Evolutionary conservation across 495 filamentous ascomycete genomes (phyloP).

Genomic region (Hypoxylon fuscum): DNA sequence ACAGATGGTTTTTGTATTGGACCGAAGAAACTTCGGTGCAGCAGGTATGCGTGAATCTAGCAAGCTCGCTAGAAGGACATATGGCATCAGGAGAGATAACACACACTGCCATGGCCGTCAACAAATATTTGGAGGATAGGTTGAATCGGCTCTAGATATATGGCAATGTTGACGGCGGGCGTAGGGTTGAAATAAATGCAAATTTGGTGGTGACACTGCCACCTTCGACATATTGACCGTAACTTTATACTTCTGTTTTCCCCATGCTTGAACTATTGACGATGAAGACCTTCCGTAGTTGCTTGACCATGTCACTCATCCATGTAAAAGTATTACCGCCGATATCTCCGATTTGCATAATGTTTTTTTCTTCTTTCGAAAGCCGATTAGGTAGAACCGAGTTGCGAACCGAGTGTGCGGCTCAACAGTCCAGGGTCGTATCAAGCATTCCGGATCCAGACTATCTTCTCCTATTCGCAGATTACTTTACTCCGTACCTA

Average conservation of each 20-base stretch:
- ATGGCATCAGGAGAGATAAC: not conserved
- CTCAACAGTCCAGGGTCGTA: conserved; percentile 32
- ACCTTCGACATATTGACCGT: too few species aligned
- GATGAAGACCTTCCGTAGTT: too few species aligned
- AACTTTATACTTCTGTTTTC: too few species aligned
- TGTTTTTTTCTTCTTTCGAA: not conserved
- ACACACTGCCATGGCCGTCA: not conserved
- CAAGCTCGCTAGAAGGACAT: not conserved
- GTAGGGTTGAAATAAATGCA: too few species aligned
- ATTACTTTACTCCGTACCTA: not conserved
- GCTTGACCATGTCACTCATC: not conserved
- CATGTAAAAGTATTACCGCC: conserved; percentile 1
- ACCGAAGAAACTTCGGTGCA: not conserved
- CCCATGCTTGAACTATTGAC: not conserved
- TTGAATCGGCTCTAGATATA: not conserved
- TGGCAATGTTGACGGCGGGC: too few species aligned
- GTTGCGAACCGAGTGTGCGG: conserved; percentile 23
- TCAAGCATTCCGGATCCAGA: conserved; percentile 10
- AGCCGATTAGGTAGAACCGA: not conserved
- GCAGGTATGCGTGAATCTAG: conserved; percentile 12
- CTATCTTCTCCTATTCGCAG: conserved; percentile 5
- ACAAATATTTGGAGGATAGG: not conserved
- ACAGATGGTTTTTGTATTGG: conserved; percentile 9
- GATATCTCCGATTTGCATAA: conserved; percentile 25
- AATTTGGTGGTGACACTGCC: too few species aligned